Percentiles rank a stretch among this genome's conserved stretches.
Conservation (phyloP, 345 rosid species). For the Bruguiera gymnorhiza region DNA sequence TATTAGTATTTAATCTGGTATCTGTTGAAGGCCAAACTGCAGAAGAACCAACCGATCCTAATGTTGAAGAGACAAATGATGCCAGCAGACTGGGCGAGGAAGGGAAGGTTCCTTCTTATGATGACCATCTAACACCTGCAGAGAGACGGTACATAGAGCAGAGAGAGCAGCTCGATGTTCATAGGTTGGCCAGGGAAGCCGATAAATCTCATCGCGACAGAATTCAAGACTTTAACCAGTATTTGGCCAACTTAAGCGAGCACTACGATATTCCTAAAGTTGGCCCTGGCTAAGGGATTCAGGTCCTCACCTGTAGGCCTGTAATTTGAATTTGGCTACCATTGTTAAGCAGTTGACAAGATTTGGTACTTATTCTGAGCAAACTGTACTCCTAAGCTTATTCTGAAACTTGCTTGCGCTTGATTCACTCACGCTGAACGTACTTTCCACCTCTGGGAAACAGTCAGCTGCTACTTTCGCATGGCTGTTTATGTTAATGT, state of each 20-base stretch:
- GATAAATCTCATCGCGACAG: constrained; percentile 78
- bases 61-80: constrained; percentile 30
- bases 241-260: constrained; percentile 88
- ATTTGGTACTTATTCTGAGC: no score
- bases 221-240: constrained; percentile 82
- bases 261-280: constrained; percentile 90
- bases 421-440: neutral
- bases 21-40: constrained; percentile 32
- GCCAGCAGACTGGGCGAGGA: constrained; percentile 41
- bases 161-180: constrained; percentile 58
- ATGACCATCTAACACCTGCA: constrained; percentile 57
- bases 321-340: neutral
- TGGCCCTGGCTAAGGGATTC: constrained; percentile 62
- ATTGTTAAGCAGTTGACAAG: neutral
- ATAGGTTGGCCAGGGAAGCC: constrained; percentile 66
- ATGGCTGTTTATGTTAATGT: no score
- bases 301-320: neutral
- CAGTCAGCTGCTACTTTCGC: no score
- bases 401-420: neutral
- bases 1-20: neutral
- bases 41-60: constrained; percentile 20
- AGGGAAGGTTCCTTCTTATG: constrained; percentile 33
- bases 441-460: no score
- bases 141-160: constrained; percentile 76
- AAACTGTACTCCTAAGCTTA: neutral